Evolutionary conservation across 768 basidiomycete species (phyloP).

Genomic region (Rhodotorula toruloides): DNA sequence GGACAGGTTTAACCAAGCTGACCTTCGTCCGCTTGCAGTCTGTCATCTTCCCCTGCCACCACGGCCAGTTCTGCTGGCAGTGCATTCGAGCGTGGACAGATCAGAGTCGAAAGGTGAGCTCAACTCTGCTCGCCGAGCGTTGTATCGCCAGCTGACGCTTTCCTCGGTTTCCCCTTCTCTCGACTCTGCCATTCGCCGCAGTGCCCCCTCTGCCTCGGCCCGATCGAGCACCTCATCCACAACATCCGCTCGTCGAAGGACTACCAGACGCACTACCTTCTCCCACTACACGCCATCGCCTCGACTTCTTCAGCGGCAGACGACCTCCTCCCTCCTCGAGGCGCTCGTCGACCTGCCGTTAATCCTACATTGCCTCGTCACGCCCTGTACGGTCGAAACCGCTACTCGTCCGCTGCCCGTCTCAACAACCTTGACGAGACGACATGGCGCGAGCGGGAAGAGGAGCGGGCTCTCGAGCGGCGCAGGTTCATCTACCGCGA

Average conservation of each 20-base stretch:
- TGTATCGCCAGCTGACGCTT: background rate
- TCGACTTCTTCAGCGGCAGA: conserved; percentile 3
- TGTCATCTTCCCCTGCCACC: conserved; percentile 33
- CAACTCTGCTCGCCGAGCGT: no score
- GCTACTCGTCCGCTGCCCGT: background rate
- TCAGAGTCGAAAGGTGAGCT: conserved; percentile 30
- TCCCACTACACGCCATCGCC: conserved; percentile 21
- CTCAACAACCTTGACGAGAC: conserved; percentile 4
- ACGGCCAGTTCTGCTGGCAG: conserved; percentile 37
- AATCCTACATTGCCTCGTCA: conserved; percentile 19
- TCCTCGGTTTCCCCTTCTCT: background rate
- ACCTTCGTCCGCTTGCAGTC: background rate
- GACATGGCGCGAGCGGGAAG: conserved; percentile 25
- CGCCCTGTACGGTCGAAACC: conserved; percentile 29
- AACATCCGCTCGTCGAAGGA: conserved; percentile 31
- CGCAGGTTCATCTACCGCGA: conserved; percentile 40
- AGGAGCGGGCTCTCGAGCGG: conserved; percentile 38
- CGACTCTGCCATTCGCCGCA: background rate
- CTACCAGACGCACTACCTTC: conserved; percentile 31
- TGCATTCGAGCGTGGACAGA: conserved; percentile 37
- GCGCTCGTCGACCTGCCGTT: background rate
- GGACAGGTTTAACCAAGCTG: background rate
- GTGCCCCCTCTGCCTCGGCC: conserved; percentile 39
- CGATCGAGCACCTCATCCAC: conserved; percentile 34
- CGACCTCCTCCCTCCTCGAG: background rate